A percentile compares a stretch with the other conserved stretches of the same genome.
phyloP scores from a whole-genome alignment of 805 yeast genomes.

The Dipodascus geniculatus region DNA sequence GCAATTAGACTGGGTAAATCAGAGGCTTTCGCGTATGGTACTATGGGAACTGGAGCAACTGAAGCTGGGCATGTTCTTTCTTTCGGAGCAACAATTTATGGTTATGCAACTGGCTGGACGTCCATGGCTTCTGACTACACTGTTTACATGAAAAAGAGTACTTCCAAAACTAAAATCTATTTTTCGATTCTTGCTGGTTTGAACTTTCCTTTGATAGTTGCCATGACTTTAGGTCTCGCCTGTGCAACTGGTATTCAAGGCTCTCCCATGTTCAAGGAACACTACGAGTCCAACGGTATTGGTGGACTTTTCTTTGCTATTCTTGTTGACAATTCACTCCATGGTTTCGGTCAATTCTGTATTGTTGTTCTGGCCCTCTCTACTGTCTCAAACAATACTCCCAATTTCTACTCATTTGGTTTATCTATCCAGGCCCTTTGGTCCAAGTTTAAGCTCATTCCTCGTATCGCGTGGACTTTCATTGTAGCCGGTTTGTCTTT shows the following conservation, averaged over 20 bases:
- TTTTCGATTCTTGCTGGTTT: constrained; percentile 53
- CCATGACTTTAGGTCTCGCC: constrained; percentile 79
- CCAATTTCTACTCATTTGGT: constrained; percentile 87
- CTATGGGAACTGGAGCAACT: constrained; percentile 42
- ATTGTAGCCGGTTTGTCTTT: constrained; percentile 63
- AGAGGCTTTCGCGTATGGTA: constrained; percentile 48
- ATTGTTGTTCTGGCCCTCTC: constrained; percentile 76
- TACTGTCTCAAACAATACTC: constrained; percentile 83
- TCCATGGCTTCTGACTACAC: constrained; percentile 89
- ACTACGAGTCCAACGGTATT: constrained; percentile 42
- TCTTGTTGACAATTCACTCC: constrained; percentile 66
- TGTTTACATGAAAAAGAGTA: constrained; percentile 65
- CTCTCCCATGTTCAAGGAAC: constrained; percentile 33
- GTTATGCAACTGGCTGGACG: constrained; percentile 92
- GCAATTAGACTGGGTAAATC: constrained; percentile 65
- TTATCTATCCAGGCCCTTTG: constrained; percentile 78
- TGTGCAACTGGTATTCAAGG: constrained; percentile 55
- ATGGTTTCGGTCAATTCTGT: constrained; percentile 84
- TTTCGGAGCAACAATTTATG: constrained; percentile 73
- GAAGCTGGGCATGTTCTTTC: constrained; percentile 70
- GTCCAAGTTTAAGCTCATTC: constrained; percentile 61
- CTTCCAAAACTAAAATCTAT: constrained; percentile 49
- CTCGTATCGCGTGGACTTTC: constrained; percentile 76
- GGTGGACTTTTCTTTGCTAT: constrained; percentile 82
- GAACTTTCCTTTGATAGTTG: constrained; percentile 54